A percentile compares a stretch with the other conserved stretches of the same genome.
Evolutionary conservation across 106 monocot genomes (phyloP).

Genomic region (Ottelia alismoides): DNA sequence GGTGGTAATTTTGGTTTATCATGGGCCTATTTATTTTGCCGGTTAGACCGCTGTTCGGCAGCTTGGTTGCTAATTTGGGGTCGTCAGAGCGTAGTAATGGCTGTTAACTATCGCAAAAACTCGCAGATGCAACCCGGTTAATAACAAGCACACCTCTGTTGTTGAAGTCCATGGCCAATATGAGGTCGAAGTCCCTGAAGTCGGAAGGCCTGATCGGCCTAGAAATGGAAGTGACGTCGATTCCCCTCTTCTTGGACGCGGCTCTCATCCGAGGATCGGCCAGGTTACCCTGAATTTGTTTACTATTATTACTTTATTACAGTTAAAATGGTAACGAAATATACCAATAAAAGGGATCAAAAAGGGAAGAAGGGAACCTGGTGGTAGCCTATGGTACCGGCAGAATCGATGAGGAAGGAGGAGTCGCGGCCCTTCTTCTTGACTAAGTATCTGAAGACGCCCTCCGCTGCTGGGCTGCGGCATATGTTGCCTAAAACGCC

Average conservation of each 20-base stretch:
- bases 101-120: too few species aligned
- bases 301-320: too few species aligned
- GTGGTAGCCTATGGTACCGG: constrained; percentile 81
- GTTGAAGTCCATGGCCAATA: constrained; percentile 82
- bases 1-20: not conserved
- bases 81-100: too few species aligned
- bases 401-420: constrained; percentile 64
- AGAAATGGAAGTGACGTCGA: constrained; percentile 71
- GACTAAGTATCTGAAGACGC: constrained; percentile 56
- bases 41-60: not conserved
- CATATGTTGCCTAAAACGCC: constrained; percentile 43
- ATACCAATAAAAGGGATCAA: not conserved
- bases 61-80: not conserved
- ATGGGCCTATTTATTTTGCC: not conserved
- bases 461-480: constrained; percentile 87
- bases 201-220: too few species aligned
- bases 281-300: constrained; percentile 68
- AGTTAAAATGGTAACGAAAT: not conserved
- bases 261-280: constrained; percentile 66
- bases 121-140: not conserved
- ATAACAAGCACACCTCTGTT: constrained; percentile 35
- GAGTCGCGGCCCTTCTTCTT: constrained; percentile 49
- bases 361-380: constrained; percentile 24
- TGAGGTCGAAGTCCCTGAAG: too few species aligned
- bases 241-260: too few species aligned